Evolutionary conservation across 2,329 filamentous ascomycete species (phyloP).

Genomic region (Aspergillus felis): DNA sequence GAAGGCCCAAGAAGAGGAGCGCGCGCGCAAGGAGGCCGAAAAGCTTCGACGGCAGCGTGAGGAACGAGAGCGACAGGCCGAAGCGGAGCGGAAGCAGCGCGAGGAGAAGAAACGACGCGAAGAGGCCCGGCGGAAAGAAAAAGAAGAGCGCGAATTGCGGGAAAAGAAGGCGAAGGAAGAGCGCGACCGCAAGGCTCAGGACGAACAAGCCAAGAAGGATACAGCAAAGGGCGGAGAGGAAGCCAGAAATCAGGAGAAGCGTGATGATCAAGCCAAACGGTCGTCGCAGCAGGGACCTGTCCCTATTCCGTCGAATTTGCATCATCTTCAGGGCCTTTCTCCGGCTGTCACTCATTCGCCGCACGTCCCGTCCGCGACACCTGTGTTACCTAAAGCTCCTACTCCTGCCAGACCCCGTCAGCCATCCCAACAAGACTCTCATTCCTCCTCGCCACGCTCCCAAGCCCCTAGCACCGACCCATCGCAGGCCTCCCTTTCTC

Average conservation of each 20-base stretch:
- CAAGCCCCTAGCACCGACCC: slow-evolving; percentile 49
- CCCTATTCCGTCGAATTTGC: slow-evolving; percentile 51
- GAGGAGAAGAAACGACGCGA: slow-evolving; percentile 77
- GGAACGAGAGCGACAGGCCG: slow-evolving; percentile 79
- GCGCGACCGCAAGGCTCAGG: slow-evolving; percentile 53
- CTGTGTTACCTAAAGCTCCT: slow-evolving; percentile 75
- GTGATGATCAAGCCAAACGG: slow-evolving; percentile 45
- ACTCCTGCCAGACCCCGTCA: slow-evolving; percentile 75
- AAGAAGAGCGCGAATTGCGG: slow-evolving; percentile 55
- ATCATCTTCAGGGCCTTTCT: slow-evolving; percentile 48
- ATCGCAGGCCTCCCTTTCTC: slow-evolving; percentile 61
- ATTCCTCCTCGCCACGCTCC: slow-evolving; percentile 61
- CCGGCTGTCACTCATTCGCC: slow-evolving; percentile 64
- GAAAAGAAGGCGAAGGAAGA: slow-evolving; percentile 65
- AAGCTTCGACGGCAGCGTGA: slow-evolving; percentile 74
- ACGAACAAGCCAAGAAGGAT: slow-evolving; percentile 52
- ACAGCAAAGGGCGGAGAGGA: slow-evolving; percentile 43
- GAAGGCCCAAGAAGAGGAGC: slow-evolving; percentile 86
- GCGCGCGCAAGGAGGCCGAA: slow-evolving; percentile 78
- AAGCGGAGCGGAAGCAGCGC: slow-evolving; percentile 76
- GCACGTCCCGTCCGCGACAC: slow-evolving; percentile 72
- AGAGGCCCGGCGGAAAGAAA: slow-evolving; percentile 71
- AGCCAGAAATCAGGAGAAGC: slow-evolving; percentile 40
- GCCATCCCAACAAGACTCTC: slow-evolving; percentile 72
- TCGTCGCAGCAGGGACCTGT: slow-evolving; percentile 57